A percentile compares a stretch with the other conserved stretches of the same genome.
These are phyloP conservation scores for Termitomyces sp. DNA, from an alignment of 768 basidiomycete species.

Conservation along the genomic window DNA sequence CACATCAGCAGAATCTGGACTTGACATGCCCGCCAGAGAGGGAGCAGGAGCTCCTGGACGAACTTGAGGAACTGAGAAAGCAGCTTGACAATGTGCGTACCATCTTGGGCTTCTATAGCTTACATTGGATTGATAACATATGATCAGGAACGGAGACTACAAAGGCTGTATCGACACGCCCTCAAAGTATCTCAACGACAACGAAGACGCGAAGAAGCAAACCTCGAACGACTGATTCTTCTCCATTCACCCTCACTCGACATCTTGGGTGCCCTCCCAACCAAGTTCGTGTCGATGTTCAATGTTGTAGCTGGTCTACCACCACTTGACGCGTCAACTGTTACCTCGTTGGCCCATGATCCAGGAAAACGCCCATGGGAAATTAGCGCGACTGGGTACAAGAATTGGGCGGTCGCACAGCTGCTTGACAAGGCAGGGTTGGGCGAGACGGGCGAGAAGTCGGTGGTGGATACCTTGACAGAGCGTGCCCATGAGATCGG, in stretches of 20 bases:
- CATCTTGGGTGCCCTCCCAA: constrained; percentile 32
- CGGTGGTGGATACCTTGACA: constrained; percentile 17
- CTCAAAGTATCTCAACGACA: constrained; percentile 40
- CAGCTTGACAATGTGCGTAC: constrained; percentile 64
- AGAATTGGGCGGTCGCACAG: constrained; percentile 68
- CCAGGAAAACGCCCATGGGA: constrained; percentile 78
- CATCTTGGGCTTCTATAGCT: neutral
- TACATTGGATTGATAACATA: neutral
- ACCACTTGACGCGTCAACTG: constrained; percentile 29
- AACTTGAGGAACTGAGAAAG: constrained; percentile 61
- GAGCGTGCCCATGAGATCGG: constrained; percentile 19
- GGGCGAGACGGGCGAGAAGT: constrained; percentile 13
- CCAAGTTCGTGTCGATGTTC: constrained; percentile 39
- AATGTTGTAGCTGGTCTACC: constrained; percentile 44
- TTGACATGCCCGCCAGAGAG: constrained; percentile 52
- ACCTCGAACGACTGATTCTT: constrained; percentile 35
- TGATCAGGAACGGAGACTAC: constrained; percentile 59
- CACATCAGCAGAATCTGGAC: constrained; percentile 71
- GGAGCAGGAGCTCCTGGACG: constrained; percentile 56
- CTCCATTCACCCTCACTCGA: constrained; percentile 35
- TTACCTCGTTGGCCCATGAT: constrained; percentile 36
- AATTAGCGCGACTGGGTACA: constrained; percentile 64
- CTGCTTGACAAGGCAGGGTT: constrained; percentile 31
- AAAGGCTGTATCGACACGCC: constrained; percentile 49
- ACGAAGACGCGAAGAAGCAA: constrained; percentile 39